Base-by-base conservation (phyloP, 306 rosid species). In the Amphicarpaea edgeworthii region DNA sequence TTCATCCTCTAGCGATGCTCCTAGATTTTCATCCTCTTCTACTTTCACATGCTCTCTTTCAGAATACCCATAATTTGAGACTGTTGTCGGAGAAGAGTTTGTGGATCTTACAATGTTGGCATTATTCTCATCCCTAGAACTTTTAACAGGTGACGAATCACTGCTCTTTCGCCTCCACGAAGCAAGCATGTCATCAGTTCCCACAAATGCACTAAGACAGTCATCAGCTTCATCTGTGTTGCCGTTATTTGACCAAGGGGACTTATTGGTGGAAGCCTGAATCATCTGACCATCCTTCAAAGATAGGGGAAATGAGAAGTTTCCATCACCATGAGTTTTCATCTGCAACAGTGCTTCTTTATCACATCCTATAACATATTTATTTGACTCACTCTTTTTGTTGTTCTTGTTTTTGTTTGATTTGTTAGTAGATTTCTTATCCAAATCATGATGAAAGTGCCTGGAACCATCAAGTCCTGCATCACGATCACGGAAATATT, bases 261-360 rank as follows among this genome's bases (percentile, higher is more conserved):
- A 57, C 76, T 87, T 87, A 78, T 87, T 79, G 49, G 93, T 75
- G 73, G 83, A 76, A 63, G 83, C 83, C 84, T 82, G 89, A 58
- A 79, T 81, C 64, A 82, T 63, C 32, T 77, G 85, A 20, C 80
- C 83, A 73, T 88, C 92, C 77, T 84, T 85, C 76, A 83, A 64
- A 62, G 96, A 89, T 12, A 90, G 84, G 51, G 96, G 97, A 81
- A 92, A 92, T 46, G 97, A 92, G 83, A 92, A 92, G 58, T 78
- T 87, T 66, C 89, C 93, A 30, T 90, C 90, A 23, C 77, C 23
- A 63, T 75, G 89, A 79, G 63, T 79, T 64, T 87, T 90, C 79
- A 78, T 79, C 86, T 79, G 87, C 61, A 80, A 78, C 28, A 43
- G 55, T 64, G 54, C 53, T 51, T 78, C 81, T 30, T 54, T 70